Base-by-base conservation (phyloP, 495 filamentous ascomycete genomes). In the Oidiodendron maius region DNA sequence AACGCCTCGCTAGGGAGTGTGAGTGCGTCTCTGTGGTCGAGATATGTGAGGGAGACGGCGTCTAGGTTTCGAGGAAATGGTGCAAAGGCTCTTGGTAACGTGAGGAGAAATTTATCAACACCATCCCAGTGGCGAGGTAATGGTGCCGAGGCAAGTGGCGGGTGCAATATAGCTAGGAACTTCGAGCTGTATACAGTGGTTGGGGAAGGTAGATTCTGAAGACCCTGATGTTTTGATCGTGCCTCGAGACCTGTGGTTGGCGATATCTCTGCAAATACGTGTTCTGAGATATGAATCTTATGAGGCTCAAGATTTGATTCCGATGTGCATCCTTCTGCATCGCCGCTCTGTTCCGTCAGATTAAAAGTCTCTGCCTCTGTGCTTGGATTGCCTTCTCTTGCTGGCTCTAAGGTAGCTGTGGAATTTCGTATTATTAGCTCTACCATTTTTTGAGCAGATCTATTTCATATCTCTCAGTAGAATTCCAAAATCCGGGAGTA, bases 1-100 rank as follows among this genome's bases (percentile, higher is more conserved):
- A 91, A 64, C 3, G 61, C 61, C 17, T 71, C 64, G 40, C 75
- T 71, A 0, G 87, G 87, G 9, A 91, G 69, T 0, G 77, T 74
- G 50, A 91, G 61, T 0, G 86, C 87, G 1, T 84, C 86, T 65
- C 89, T 89, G 56, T 71, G 72, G 21, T 72, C 66, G 47, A 91
- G 73, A 61, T 88, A 90, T 21, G 77, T 68, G 35, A 89, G 67
- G 64, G 91, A 86, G 50, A 87, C 83, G 16, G 72, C 68, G 3
- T 76, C 75, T 30, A 89, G 76, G 44, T 77, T 75, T 3, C 71
- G 56, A 1, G 87, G 83, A 8, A 89, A 73, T 13, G 83, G 79
- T 54, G 84, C 76, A 60, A 91, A 81, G 60, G 91, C 26, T 72
- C 66, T 1, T 83, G 85, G 15, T 86, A 64, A 40, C 66, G 61